Conservation (phyloP, 768 basidiomycete genomes). For the Boletus fagicola region DNA sequence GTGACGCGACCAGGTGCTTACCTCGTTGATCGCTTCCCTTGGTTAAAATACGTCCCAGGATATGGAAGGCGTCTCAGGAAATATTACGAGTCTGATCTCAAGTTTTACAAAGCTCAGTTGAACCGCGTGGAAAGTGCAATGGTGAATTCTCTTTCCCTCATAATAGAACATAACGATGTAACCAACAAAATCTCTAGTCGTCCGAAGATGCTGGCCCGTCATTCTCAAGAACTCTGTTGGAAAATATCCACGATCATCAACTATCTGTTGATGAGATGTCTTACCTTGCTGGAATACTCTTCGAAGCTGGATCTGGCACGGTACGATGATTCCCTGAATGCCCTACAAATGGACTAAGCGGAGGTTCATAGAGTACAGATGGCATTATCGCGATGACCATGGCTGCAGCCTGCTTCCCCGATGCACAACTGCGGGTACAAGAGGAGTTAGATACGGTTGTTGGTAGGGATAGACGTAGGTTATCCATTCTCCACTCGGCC, state of each 20-base stretch:
- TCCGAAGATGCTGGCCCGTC: conserved; percentile 22
- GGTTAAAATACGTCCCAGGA: too few species aligned
- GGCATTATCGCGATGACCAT: conserved; percentile 42
- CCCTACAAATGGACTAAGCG: background rate
- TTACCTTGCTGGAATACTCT: conserved; percentile 58
- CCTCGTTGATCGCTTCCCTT: too few species aligned
- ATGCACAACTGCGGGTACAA: conserved; percentile 46
- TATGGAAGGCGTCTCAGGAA: too few species aligned
- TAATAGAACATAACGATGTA: background rate
- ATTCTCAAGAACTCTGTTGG: conserved; percentile 54
- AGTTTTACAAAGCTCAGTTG: too few species aligned
- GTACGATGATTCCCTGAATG: conserved; percentile 12
- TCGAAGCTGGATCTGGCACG: conserved; percentile 62
- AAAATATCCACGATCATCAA: conserved; percentile 45
- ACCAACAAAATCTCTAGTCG: conserved; percentile 6
- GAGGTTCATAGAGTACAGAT: background rate
- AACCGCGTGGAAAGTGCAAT: too few species aligned
- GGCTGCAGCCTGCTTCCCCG: conserved; percentile 31
- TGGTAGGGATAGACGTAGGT: conserved; percentile 36
- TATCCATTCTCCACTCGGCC: background rate
- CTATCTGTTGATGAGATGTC: conserved; percentile 53
- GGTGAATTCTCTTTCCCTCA: too few species aligned
- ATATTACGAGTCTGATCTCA: too few species aligned
- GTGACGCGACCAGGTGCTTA: too few species aligned
- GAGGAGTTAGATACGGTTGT: conserved; percentile 53